A percentile compares a stretch with the other conserved stretches of the same genome.
These are phyloP conservation scores for Mortierella sp. DNA, from an alignment of 371 early-diverging fungal species.

Conservation along the genomic window DNA sequence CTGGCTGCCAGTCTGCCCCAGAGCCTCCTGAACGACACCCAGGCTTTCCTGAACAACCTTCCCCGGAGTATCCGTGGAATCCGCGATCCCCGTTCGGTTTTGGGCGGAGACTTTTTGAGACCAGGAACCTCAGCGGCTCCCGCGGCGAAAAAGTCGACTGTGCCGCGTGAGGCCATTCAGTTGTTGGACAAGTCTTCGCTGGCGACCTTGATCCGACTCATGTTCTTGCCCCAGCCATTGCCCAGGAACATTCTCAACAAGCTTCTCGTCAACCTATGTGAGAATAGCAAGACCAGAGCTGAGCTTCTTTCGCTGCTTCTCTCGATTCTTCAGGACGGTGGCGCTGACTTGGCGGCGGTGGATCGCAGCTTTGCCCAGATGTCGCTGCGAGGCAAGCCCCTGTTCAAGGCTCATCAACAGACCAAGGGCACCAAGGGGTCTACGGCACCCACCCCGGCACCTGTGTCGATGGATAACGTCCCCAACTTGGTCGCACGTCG, in stretches of 20 bases:
- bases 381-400: conserved; percentile 69
- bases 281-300: conserved; percentile 88
- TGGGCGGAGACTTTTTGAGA: conserved; percentile 7
- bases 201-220: conserved; percentile 85
- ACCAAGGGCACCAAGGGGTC: conserved; percentile 50
- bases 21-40: conserved; percentile 19
- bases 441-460: conserved; percentile 33
- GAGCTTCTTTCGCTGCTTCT: conserved; percentile 91
- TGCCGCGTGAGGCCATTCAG: conserved; percentile 78
- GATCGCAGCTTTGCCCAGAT: conserved; percentile 86
- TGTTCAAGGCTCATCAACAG: conserved; percentile 33
- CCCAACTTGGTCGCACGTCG: conserved; percentile 91
- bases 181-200: conserved; percentile 87
- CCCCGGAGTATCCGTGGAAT: conserved; percentile 40
- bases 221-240: conserved; percentile 85
- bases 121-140: conserved; percentile 19
- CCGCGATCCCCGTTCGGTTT: conserved; percentile 27
- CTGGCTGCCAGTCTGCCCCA: conserved; percentile 16
- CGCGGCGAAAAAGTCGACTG: conserved; percentile 60
- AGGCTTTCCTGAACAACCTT: conserved; percentile 43
- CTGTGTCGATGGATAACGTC: conserved; percentile 64
- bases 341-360: conserved; percentile 81
- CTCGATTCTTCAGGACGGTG: conserved; percentile 88
- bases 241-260: conserved; percentile 79
- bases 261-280: conserved; percentile 88